Percentiles rank a stretch among this genome's conserved stretches.
Conservation (phyloP, 2,329 filamentous ascomycete species). For the Ophiognomonia clavigignenti-juglandacearum region DNA sequence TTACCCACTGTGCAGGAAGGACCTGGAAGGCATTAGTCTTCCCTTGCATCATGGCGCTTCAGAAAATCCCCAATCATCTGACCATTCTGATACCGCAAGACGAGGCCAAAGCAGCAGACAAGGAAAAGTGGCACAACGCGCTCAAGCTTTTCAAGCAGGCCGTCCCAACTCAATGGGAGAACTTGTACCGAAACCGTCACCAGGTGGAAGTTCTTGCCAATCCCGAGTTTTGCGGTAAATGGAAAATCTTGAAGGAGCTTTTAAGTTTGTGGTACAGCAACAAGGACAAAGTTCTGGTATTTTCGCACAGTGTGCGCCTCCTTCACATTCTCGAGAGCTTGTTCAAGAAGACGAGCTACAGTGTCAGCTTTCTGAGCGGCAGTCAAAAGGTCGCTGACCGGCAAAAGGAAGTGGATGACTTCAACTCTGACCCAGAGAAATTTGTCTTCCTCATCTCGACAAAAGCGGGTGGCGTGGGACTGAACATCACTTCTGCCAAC, state of each 20-base stretch:
- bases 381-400: slow-evolving; percentile 79
- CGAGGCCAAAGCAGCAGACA: slow-evolving; percentile 50
- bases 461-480: slow-evolving; percentile 83
- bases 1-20: slow-evolving; percentile 21
- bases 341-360: slow-evolving; percentile 85
- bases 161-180: slow-evolving; percentile 68
- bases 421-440: slow-evolving; percentile 80
- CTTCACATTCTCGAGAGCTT: slow-evolving; percentile 79
- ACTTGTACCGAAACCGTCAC: slow-evolving; percentile 70
- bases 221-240: slow-evolving; percentile 92
- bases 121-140: slow-evolving; percentile 74
- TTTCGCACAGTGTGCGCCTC: slow-evolving; percentile 85
- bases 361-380: slow-evolving; percentile 86
- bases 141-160: slow-evolving; percentile 69
- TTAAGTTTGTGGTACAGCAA: slow-evolving; percentile 85
- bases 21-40: slow-evolving; percentile 77
- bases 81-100: slow-evolving; percentile 69
- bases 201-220: slow-evolving; percentile 78
- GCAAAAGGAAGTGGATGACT: slow-evolving; percentile 77
- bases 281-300: slow-evolving; percentile 92
- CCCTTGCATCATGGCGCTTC: slow-evolving; percentile 73
- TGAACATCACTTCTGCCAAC: slow-evolving; percentile 97
- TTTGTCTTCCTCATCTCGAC: slow-evolving; percentile 97
- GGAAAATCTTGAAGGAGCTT: slow-evolving; percentile 83
- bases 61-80: slow-evolving; percentile 91